phyloP scores from a whole-genome alignment of 495 filamentous ascomycete genomes.

The Astrothelium macrocarpum region DNA sequence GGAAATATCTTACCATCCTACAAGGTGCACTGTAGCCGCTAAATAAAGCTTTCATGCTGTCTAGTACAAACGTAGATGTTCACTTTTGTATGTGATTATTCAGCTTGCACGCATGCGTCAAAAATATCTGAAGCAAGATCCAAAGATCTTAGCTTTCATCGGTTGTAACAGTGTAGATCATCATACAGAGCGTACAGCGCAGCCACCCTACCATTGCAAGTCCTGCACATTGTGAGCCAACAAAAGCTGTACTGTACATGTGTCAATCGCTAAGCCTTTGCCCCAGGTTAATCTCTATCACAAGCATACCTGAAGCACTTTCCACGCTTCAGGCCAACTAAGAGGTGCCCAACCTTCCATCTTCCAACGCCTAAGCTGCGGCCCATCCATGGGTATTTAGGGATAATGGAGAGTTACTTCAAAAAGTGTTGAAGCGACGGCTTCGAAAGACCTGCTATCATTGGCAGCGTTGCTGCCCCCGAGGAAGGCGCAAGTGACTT shows the following conservation, averaged over 20 bases:
- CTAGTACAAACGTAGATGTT: too few species aligned
- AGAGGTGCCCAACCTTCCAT: not conserved
- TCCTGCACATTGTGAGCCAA: not conserved
- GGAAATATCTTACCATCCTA: too few species aligned
- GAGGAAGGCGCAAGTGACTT: not conserved
- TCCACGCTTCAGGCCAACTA: not conserved
- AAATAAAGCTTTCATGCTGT: too few species aligned
- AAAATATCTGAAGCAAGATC: slow-evolving; percentile 1
- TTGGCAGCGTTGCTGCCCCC: not conserved
- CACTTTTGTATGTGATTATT: too few species aligned
- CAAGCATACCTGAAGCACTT: not conserved
- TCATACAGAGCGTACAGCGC: not conserved
- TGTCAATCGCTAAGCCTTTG: not conserved
- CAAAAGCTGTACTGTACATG: not conserved
- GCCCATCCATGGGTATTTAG: not conserved
- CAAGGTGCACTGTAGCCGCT: too few species aligned
- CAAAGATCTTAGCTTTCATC: not conserved
- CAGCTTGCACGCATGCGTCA: too few species aligned
- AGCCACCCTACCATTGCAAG: not conserved
- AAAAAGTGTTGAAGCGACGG: not conserved
- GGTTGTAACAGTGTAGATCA: not conserved
- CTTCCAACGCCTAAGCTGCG: not conserved
- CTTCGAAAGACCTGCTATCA: not conserved
- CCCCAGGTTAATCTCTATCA: not conserved
- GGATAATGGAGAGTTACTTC: not conserved